Percentiles rank a stretch among this genome's conserved stretches.
These are phyloP conservation scores for Wallacemonas sp. DNA, from an alignment of 208 protist species.

Conservation along the genomic window DNA sequence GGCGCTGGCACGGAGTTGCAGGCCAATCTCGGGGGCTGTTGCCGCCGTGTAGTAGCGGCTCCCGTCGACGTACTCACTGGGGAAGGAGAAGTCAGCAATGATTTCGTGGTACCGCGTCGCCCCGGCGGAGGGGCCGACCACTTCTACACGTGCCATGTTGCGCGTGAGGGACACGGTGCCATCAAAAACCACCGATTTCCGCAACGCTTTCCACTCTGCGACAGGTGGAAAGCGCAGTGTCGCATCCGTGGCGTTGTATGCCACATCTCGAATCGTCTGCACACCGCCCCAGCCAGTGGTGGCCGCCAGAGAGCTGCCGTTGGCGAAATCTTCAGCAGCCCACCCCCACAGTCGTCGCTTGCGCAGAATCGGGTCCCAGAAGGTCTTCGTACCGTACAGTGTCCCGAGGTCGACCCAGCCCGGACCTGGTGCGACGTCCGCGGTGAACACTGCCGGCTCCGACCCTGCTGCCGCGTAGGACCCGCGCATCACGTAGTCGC, in stretches of 20 bases:
- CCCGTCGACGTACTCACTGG: conserved; percentile 3
- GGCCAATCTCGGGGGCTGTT: conserved; percentile 5
- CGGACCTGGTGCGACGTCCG: neutral
- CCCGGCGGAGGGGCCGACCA: neutral
- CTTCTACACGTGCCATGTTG: neutral
- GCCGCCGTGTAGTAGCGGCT: neutral
- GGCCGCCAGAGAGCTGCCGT: neutral
- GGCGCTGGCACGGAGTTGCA: conserved; percentile 8
- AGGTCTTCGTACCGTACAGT: conserved; percentile 21
- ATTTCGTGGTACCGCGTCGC: conserved; percentile 14
- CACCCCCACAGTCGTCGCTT: conserved; percentile 12
- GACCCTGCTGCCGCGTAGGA: neutral
- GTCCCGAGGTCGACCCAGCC: conserved; percentile 22
- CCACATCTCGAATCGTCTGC: conserved; percentile 19
- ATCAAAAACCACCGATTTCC: neutral
- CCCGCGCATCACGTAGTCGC: conserved; percentile 22
- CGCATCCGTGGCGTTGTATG: conserved; percentile 18
- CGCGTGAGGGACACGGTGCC: neutral
- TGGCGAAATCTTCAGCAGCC: conserved; percentile 3
- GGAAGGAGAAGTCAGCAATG: conserved; percentile 7
- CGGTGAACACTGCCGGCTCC: conserved; percentile 4
- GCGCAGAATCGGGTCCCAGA: conserved; percentile 22
- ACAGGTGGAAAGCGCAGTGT: conserved; percentile 15
- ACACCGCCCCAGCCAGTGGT: conserved; percentile 21
- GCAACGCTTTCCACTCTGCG: conserved; percentile 18